Evolutionary conservation across 2,329 filamentous ascomycete genomes (phyloP), one percentile per base, ranked within the genome.

Genomic region (Colletotrichum costaricense): DNA sequence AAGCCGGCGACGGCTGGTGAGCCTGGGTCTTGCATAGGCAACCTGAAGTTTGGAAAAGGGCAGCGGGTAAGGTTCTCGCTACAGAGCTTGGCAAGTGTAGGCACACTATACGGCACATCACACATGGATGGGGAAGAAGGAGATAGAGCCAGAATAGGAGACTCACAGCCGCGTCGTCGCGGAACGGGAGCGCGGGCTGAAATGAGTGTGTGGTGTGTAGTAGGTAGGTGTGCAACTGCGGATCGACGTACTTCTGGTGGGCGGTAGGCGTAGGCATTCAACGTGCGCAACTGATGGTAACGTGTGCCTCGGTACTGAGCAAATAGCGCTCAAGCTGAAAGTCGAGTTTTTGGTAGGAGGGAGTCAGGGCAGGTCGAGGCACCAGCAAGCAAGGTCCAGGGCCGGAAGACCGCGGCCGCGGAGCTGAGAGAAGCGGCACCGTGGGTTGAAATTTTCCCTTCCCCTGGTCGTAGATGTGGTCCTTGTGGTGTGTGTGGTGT

Each of bases 271-370:
- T 19, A 42, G 38, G 38, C 38, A 19, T 42, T 19, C 38, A 19
- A 19, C 8, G 42, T 49, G 19, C 19, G 42, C 42, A 49, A 49
- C 16, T 49, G 16, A n/a, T 7, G 42, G 42, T 49, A 72, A 46
- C 46, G 49, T 63, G 68, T 74, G 59, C 69, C 68, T 73, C 68
- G 72, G 68, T 74, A 72, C 63, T 63, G 69, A 55, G 52, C 30
- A 59, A 58, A 63, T 30, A 58, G 19, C 42, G n/a, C 24, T 12
- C 49, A 28, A 60, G 33, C 57, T 60, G 57, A 60, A 60, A 24
- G 49, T 26, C 14, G 46, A 42, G 42, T 11, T 12, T 30, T 33
- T 35, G 62, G 62, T 64, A 14, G 30, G 52, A 64, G 62, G 62
- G 35, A 46, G 55, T 64, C 62, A 64, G 52, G 49, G 62, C 24